These are phyloP conservation scores for Pholiota molesta DNA, from an alignment of 768 basidiomycete genomes.

Conservation along the genomic window DNA sequence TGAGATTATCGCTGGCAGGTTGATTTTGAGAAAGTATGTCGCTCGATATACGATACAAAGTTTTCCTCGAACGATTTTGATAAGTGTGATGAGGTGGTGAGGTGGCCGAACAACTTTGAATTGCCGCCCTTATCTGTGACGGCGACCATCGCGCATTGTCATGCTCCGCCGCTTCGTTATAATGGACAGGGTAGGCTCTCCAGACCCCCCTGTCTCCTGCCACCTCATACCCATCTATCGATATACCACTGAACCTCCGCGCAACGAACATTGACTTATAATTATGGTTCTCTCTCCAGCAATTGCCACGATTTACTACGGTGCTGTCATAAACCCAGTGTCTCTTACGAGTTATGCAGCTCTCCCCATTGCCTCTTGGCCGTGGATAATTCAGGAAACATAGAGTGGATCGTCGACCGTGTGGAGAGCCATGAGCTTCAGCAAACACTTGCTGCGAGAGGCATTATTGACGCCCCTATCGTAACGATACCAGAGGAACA, in stretches of 20 bases:
- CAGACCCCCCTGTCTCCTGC: neutral
- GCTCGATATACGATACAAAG: neutral
- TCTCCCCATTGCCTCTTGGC: conserved; percentile 57
- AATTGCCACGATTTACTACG: conserved; percentile 43
- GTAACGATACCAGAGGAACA: conserved; percentile 47
- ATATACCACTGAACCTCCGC: neutral
- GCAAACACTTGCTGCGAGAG: conserved; percentile 54
- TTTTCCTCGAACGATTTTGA: neutral
- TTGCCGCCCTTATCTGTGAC: conserved; percentile 9
- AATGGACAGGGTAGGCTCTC: neutral
- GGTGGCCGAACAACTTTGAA: neutral
- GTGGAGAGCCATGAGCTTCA: conserved; percentile 50
- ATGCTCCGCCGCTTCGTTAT: conserved; percentile 5
- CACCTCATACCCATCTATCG: neutral
- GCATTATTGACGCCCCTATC: conserved; percentile 46
- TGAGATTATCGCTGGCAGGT: too few relatives aligned
- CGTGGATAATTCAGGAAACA: conserved; percentile 49
- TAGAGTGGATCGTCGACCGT: conserved; percentile 73
- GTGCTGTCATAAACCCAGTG: conserved; percentile 58
- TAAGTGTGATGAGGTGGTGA: neutral
- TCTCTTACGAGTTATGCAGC: conserved; percentile 45
- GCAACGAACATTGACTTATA: neutral
- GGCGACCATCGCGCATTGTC: conserved; percentile 3
- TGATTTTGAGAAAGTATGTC: too few relatives aligned
- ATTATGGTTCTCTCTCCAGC: neutral